Conservation (phyloP, 257 asterid species). For the Leptodermis oblonga region DNA sequence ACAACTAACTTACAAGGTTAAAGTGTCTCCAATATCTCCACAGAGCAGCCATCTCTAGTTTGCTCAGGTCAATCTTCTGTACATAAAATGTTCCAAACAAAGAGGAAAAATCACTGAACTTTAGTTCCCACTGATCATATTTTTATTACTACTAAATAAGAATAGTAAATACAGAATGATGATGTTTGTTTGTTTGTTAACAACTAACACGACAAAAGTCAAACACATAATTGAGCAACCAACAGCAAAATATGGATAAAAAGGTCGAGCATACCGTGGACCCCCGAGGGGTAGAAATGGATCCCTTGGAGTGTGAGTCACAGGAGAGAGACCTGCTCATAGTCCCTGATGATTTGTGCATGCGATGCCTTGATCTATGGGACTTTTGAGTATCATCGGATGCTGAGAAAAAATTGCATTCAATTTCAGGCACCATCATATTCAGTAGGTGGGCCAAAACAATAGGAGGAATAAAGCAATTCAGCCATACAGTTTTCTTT, state of each 20-base stretch:
- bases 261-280: constrained; percentile 39
- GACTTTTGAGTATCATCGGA: constrained; percentile 78
- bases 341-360: constrained; percentile 50
- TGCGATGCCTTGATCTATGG: constrained; percentile 65
- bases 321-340: constrained; percentile 57
- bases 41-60: constrained; percentile 80
- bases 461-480: constrained; percentile 32
- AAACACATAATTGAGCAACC: not conserved
- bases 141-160: too few species aligned
- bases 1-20: constrained; percentile 60
- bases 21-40: constrained; percentile 88
- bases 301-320: constrained; percentile 68
- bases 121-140: too few species aligned
- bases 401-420: constrained; percentile 34
- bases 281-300: constrained; percentile 42
- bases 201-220: not conserved
- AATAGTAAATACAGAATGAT: not conserved
- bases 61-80: constrained; percentile 82
- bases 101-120: not conserved
- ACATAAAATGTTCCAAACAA: not conserved
- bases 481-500: constrained; percentile 16
- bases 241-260: not conserved
- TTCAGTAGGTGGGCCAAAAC: constrained; percentile 44
- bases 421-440: constrained; percentile 24
- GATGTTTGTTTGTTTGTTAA: not conserved